phyloP scores from a whole-genome alignment of 2,329 filamentous ascomycete species.

The Fusarium humuli region DNA sequence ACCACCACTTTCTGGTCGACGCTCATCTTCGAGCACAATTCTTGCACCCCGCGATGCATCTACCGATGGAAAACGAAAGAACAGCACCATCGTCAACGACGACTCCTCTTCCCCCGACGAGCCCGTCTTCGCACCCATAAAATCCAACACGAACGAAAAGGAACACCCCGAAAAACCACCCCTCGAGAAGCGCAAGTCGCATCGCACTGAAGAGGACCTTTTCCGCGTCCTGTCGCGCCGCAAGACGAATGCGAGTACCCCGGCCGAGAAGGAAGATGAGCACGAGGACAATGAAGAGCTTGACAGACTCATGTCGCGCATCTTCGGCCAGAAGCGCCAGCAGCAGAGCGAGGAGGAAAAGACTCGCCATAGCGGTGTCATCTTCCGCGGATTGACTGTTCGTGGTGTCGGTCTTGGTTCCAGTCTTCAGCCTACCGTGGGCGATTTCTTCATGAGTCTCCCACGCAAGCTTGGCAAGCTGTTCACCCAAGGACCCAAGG shows the following conservation, averaged over 20 bases:
- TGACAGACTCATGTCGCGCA: conserved; percentile 72
- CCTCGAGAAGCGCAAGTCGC: conserved; percentile 43
- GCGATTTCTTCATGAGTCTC: conserved; percentile 72
- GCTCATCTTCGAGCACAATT: conserved; percentile 28
- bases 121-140: conserved; percentile 47
- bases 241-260: conserved; percentile 54
- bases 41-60: not conserved
- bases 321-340: conserved; percentile 75
- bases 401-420: conserved; percentile 77
- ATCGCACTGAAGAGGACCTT: conserved; percentile 62
- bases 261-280: conserved; percentile 53
- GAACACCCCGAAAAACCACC: conserved; percentile 26
- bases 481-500: conserved; percentile 63
- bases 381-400: conserved; percentile 77
- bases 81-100: not conserved
- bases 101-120: conserved; percentile 8
- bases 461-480: conserved; percentile 58
- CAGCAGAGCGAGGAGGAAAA: conserved; percentile 76
- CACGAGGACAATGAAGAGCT: conserved; percentile 61
- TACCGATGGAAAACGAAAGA: conserved; percentile 1
- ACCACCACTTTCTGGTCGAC: not conserved
- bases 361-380: conserved; percentile 74
- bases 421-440: conserved; percentile 63
- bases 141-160: conserved; percentile 31
- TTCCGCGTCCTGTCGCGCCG: conserved; percentile 62